These are phyloP conservation scores for Solanum chmielewskii DNA, from an alignment of 257 asterid genomes.

Conservation along the genomic window DNA sequence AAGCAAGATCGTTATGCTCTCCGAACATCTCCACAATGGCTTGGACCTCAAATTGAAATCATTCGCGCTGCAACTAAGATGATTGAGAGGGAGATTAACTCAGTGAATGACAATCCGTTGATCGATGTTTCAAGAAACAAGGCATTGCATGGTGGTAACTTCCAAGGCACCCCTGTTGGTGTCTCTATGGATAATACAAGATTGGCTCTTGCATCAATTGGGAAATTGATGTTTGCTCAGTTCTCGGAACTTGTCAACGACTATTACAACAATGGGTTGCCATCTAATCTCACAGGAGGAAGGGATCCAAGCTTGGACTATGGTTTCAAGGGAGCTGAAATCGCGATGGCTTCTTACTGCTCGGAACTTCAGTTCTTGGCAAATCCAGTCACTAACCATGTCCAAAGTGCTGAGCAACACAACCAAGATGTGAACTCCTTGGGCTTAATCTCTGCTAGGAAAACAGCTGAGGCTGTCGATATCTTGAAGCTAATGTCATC, in stretches of 20 bases:
- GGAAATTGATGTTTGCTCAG: slow-evolving; percentile 36
- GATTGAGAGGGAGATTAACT: neutral
- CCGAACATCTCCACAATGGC: slow-evolving; percentile 41
- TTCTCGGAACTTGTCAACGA: slow-evolving; percentile 39
- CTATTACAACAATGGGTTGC: slow-evolving; percentile 35
- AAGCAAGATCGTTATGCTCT: slow-evolving; percentile 44
- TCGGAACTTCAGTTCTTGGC: slow-evolving; percentile 42
- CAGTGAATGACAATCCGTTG: neutral
- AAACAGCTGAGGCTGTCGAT: slow-evolving; percentile 35
- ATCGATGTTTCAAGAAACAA: neutral
- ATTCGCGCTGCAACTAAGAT: slow-evolving; percentile 27
- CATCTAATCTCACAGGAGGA: slow-evolving; percentile 32
- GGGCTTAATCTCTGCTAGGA: slow-evolving; percentile 34
- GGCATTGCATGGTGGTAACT: slow-evolving; percentile 5
- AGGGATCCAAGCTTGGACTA: slow-evolving; percentile 40
- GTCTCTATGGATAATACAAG: slow-evolving; percentile 45
- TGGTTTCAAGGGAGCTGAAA: slow-evolving; percentile 37
- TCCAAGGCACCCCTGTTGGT: slow-evolving; percentile 44
- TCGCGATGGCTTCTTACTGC: slow-evolving; percentile 40
- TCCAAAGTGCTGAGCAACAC: slow-evolving; percentile 43
- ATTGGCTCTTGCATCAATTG: slow-evolving; percentile 32
- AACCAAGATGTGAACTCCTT: slow-evolving; percentile 43
- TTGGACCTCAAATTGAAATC: slow-evolving; percentile 31
- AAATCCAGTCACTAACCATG: slow-evolving; percentile 38
- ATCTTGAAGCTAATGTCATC: slow-evolving; percentile 38